Evolutionary conservation across 2,329 filamentous ascomycete genomes (phyloP), one percentile per base, ranked within the genome.

Genomic region (Talaromyces sp.): DNA sequence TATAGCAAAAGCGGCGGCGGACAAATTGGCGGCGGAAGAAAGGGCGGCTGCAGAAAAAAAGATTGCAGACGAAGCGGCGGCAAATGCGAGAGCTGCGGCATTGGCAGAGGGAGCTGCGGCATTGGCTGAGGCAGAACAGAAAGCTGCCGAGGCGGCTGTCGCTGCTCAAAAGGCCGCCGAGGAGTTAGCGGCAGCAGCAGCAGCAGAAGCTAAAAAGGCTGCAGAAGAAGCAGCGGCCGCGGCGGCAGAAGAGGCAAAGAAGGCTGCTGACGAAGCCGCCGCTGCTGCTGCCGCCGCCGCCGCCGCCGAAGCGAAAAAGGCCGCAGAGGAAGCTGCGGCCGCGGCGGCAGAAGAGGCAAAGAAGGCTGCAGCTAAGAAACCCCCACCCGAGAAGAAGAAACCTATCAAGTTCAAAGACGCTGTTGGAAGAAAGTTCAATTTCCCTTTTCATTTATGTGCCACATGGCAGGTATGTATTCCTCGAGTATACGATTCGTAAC

Each of bases 371-470:
- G 77, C 78, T 11, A 67, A 67, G n/a, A 69, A 63, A 28, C 69
- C 72, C n/a, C 77, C 80, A 2, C 79, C 82, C n/a, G 78, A 80
- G 57, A 80, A 80, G 64, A 89, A 90, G 71, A 80, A 85, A 43
- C 89, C 89, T 2, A 89, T 96, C 71, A 87, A 87, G 64, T 96
- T 96, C 77, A 95, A 95, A 74, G 92, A 97, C 70, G 91, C 91
- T 0, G 85, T 97, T 15, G 89, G 90, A 33, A 83, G 92, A 64
- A 96, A 95, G 73, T 97, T 95, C 72, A 94, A 85, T 74, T 96
- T 97, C 68, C 92, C 92, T 1, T 96, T 87, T 75, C 84, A 92
- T 62, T 73, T 95, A 31, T 96, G 91, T 73, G 84, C 86, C 67
- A 94, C 87, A 2, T 95, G 91, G 91, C 78, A 80, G 77, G 89